phyloP scores from a whole-genome alignment of 192 early-diverging fungal genomes.

The Backusella sp. region DNA sequence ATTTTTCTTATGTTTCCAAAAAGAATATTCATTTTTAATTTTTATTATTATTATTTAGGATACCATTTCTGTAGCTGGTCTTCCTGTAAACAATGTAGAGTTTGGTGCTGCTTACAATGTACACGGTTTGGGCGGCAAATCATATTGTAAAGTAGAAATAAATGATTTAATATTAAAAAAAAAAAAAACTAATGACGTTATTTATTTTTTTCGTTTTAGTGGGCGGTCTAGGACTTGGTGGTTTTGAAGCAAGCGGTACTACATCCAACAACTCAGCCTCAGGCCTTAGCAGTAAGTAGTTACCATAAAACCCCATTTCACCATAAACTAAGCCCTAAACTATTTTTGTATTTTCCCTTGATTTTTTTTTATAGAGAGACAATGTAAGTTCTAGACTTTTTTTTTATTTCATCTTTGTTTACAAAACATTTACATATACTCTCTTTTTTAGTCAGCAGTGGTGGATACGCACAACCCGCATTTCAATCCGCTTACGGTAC shows the following conservation, averaged over 20 bases:
- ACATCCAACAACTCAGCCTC: slow-evolving; percentile 17
- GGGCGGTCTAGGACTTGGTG: slow-evolving; percentile 28
- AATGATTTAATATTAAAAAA: neutral
- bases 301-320: neutral
- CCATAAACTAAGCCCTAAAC: slow-evolving; percentile 3
- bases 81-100: slow-evolving; percentile 16
- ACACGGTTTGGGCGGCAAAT: slow-evolving; percentile 9
- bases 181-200: neutral
- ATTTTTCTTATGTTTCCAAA: neutral
- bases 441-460: slow-evolving; percentile 9
- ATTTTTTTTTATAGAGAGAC: slow-evolving; percentile 18
- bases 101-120: slow-evolving; percentile 28
- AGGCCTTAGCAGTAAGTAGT: slow-evolving; percentile 3
- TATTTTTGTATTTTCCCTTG: neutral
- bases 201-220: slow-evolving; percentile 10
- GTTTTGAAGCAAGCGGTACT: slow-evolving; percentile 15
- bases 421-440: neutral
- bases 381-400: slow-evolving; percentile 20
- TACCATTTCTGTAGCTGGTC: slow-evolving; percentile 27
- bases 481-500: slow-evolving; percentile 15
- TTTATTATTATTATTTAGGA: slow-evolving; percentile 12
- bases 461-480: slow-evolving; percentile 21
- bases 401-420: neutral
- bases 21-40: neutral
- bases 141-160: slow-evolving; percentile 6